phyloP scores from a whole-genome alignment of 2,329 filamentous ascomycete genomes.

The Colletotrichum sansevieriae region DNA sequence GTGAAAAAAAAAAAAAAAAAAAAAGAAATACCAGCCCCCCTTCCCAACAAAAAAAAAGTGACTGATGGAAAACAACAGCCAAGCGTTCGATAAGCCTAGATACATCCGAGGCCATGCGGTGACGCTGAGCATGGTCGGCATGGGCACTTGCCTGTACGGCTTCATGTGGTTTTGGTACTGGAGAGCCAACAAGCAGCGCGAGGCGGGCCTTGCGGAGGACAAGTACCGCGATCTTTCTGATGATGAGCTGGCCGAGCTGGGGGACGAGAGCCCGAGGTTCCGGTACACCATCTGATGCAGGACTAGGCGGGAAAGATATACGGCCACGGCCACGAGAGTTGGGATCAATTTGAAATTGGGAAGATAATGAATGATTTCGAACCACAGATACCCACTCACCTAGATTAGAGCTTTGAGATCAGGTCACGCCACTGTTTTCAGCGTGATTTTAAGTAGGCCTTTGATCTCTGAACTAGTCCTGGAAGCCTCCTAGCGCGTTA shows the following conservation, averaged over 20 bases:
- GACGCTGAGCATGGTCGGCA: slow-evolving; percentile 47
- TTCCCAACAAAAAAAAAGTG: not conserved
- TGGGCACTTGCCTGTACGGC: slow-evolving; percentile 50
- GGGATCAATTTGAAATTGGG: too few relatives aligned
- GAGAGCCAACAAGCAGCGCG: slow-evolving; percentile 60
- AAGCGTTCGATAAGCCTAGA: slow-evolving; percentile 63
- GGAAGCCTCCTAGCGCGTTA: too few relatives aligned
- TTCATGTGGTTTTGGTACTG: slow-evolving; percentile 52
- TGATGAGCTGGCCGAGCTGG: slow-evolving; percentile 63
- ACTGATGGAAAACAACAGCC: slow-evolving; percentile 48
- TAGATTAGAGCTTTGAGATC: too few relatives aligned
- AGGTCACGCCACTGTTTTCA: too few relatives aligned
- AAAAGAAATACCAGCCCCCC: too few relatives aligned
- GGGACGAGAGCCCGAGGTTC: slow-evolving; percentile 65
- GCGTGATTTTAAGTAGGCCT: too few relatives aligned
- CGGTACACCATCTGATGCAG: slow-evolving; percentile 56
- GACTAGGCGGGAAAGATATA: not conserved
- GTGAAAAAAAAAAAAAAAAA: too few relatives aligned
- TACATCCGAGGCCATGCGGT: slow-evolving; percentile 72
- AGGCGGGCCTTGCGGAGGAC: slow-evolving; percentile 53
- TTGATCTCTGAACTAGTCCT: too few relatives aligned
- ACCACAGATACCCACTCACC: too few relatives aligned
- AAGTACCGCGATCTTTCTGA: slow-evolving; percentile 57
- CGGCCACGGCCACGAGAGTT: too few relatives aligned
- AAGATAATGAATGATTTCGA: too few relatives aligned